Percentiles rank a stretch among this genome's conserved stretches.
Evolutionary conservation across 2,329 filamentous ascomycete species (phyloP).

Genomic region (Scytalidium lignicola): DNA sequence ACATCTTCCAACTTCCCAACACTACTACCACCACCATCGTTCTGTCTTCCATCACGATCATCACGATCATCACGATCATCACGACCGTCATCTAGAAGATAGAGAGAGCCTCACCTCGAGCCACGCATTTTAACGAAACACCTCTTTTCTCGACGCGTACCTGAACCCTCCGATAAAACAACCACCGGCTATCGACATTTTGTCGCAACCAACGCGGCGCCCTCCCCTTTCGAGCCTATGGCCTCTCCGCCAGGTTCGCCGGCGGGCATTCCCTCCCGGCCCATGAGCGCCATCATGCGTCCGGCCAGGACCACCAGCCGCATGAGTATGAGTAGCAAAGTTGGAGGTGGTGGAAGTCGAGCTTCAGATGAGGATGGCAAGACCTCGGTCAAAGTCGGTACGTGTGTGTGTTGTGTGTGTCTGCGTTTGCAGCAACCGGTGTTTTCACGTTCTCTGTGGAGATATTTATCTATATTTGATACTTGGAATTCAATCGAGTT

Average conservation of each 20-base stretch:
- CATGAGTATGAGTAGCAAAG: constrained; percentile 76
- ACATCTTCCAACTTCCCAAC: constrained; percentile 1
- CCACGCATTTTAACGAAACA: too few relatives aligned
- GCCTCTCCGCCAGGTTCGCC: constrained; percentile 68
- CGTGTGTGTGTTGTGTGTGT: too few relatives aligned
- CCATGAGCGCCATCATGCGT: constrained; percentile 76
- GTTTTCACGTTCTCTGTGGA: too few relatives aligned
- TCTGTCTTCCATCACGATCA: neutral
- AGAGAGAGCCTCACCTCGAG: too few relatives aligned
- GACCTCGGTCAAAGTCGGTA: constrained; percentile 95
- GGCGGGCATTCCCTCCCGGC: constrained; percentile 54
- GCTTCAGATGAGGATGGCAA: constrained; percentile 85
- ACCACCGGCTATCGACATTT: constrained; percentile 12
- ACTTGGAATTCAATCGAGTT: too few relatives aligned
- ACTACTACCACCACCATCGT: neutral
- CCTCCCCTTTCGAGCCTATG: constrained; percentile 37
- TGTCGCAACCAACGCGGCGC: constrained; percentile 22
- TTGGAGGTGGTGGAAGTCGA: constrained; percentile 64
- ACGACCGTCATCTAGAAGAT: too few relatives aligned
- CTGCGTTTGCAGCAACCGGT: too few relatives aligned
- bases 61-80: too few relatives aligned
- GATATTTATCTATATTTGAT: too few relatives aligned
- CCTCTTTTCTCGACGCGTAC: too few relatives aligned
- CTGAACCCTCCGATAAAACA: too few relatives aligned
- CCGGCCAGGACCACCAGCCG: constrained; percentile 75